A percentile compares a stretch with the other conserved stretches of the same genome.
Conservation (phyloP, 176 grass and related monocot genomes). For the Raddia distichophylla region DNA sequence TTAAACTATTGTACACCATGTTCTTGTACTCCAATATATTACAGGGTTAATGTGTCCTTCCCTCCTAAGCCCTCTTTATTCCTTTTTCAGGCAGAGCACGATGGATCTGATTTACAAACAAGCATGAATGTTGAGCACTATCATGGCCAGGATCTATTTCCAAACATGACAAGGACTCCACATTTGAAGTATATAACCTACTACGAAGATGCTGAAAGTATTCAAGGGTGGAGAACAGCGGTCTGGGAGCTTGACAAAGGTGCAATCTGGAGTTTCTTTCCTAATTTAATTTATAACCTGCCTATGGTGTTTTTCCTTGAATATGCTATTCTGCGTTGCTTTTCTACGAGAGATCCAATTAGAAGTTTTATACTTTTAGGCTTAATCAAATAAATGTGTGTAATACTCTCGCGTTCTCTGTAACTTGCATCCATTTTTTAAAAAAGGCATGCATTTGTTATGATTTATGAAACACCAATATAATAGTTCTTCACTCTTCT, state of each 20-base stretch:
- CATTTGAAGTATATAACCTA: conserved; percentile 96
- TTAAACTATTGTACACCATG: conserved; percentile 12
- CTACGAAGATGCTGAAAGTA: conserved; percentile 96
- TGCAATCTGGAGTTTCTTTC: conserved; percentile 42
- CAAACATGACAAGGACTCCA: conserved; percentile 77
- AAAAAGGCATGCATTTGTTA: background rate
- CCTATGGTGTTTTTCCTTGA: conserved; percentile 10
- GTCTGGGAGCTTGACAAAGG: conserved; percentile 97
- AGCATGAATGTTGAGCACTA: conserved; percentile 67
- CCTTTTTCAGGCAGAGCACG: conserved; percentile 80
- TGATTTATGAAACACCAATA: conserved; percentile 2
- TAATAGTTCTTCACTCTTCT: background rate
- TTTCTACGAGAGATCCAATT: background rate
- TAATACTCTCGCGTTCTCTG: background rate
- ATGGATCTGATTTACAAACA: conserved; percentile 93
- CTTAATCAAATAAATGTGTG: background rate
- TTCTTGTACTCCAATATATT: conserved; percentile 17
- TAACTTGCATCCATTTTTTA: conserved; percentile 7
- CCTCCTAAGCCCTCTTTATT: conserved; percentile 1
- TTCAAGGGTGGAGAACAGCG: conserved; percentile 82
- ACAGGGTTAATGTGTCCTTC: background rate
- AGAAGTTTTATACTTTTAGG: conserved; percentile 16
- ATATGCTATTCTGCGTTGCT: conserved; percentile 13
- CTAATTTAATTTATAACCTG: conserved; percentile 23
- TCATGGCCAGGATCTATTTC: conserved; percentile 60